These are phyloP conservation scores for Candida neerlandica DNA, from an alignment of 1,139 yeast genomes.

Conservation along the genomic window DNA sequence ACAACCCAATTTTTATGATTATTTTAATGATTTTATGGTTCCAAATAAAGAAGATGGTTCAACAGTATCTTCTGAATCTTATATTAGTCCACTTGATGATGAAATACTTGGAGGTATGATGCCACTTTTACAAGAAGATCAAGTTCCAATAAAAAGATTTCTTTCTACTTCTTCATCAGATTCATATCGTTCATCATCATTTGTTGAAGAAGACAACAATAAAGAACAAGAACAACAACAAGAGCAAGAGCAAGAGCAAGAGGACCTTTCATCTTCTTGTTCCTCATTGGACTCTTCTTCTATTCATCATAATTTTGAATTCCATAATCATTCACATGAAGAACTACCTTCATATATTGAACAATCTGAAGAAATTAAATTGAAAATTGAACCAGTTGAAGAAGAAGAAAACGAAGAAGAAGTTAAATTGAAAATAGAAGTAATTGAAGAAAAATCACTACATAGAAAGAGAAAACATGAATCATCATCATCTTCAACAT, in stretches of 20 bases:
- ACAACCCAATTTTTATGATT: background rate
- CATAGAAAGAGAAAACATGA: slow-evolving; percentile 14
- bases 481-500: background rate
- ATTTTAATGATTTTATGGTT: slow-evolving; percentile 1
- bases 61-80: slow-evolving; percentile 22
- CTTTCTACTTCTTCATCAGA: slow-evolving; percentile 8
- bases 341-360: background rate
- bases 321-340: background rate
- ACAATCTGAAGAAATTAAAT: background rate
- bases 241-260: background rate
- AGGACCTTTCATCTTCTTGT: slow-evolving; percentile 2
- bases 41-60: slow-evolving; percentile 2
- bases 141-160: slow-evolving; percentile 24
- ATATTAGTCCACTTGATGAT: slow-evolving; percentile 51
- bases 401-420: no score
- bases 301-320: background rate
- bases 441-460: background rate
- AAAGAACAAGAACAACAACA: slow-evolving; percentile 5
- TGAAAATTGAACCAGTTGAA: background rate
- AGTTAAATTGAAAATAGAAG: background rate
- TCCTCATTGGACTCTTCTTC: slow-evolving; percentile 3
- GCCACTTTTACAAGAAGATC: background rate
- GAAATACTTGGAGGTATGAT: slow-evolving; percentile 51
- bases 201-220: background rate
- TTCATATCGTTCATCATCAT: slow-evolving; percentile 1